Evolutionary conservation across 371 early-diverging fungal genomes (phyloP).

Genomic region (Capillidium rhysosporum): DNA sequence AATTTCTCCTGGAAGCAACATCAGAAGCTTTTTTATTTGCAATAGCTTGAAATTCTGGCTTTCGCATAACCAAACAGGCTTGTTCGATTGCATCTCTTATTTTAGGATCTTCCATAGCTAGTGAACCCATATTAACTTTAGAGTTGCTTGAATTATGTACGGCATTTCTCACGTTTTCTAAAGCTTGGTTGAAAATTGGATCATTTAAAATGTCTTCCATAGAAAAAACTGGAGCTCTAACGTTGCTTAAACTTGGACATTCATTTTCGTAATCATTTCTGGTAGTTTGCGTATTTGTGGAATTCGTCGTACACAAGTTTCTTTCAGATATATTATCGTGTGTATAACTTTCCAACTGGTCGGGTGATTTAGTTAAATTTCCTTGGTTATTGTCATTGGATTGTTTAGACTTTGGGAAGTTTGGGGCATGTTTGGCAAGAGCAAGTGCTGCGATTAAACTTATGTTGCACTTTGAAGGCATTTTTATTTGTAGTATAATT

Average conservation of each 20-base stretch:
- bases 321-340: too few species aligned
- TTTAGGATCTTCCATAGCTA: background rate
- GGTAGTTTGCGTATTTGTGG: background rate
- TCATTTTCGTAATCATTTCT: background rate
- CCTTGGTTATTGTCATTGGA: background rate
- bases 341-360: background rate
- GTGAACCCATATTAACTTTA: background rate
- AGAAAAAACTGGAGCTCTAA: too few species aligned
- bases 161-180: background rate
- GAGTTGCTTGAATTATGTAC: background rate
- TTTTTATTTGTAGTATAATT: background rate
- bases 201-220: background rate
- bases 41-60: background rate
- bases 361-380: background rate
- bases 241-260: background rate
- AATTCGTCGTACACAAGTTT: background rate
- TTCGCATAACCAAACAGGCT: slow-evolving; percentile 1
- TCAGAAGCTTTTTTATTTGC: background rate
- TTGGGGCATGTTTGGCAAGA: background rate
- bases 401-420: background rate
- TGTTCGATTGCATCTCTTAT: background rate
- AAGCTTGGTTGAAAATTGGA: background rate
- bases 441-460: background rate
- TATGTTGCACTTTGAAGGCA: background rate
- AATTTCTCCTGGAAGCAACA: background rate